Evolutionary conservation across 139 green algal genomes (phyloP).

Genomic region (Trebouxia sp.): DNA sequence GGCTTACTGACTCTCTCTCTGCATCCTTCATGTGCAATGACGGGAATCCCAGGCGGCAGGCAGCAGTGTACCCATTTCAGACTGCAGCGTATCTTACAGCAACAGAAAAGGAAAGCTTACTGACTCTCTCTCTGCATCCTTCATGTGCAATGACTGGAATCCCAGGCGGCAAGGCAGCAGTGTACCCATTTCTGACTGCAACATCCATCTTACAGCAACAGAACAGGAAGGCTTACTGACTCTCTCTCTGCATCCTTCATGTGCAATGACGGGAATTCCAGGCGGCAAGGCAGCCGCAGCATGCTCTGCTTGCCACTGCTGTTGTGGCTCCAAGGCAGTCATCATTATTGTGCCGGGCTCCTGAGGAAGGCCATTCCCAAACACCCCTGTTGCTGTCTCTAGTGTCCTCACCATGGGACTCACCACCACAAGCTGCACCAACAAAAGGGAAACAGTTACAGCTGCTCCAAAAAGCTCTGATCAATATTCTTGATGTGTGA

Average conservation of each 20-base stretch:
- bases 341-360: neutral
- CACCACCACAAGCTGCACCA: constrained; percentile 28
- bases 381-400: constrained; percentile 32
- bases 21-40: neutral
- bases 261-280: constrained; percentile 3
- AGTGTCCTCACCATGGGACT: constrained; percentile 25
- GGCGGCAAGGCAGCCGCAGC: neutral
- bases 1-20: constrained; percentile 25
- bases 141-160: neutral
- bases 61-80: neutral
- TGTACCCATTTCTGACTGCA: neutral
- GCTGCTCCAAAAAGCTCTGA: too few relatives aligned
- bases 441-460: neutral
- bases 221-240: neutral
- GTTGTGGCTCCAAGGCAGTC: neutral
- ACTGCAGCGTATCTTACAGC: neutral
- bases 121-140: constrained; percentile 6
- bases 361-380: neutral
- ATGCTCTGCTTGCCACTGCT: constrained; percentile 2
- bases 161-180: neutral
- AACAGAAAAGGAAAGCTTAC: neutral
- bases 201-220: neutral
- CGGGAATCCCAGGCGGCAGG: neutral
- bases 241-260: constrained; percentile 25
- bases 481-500: too few relatives aligned